A percentile compares a stretch with the other conserved stretches of the same genome.
These are phyloP conservation scores for Leishmania lainsoni DNA, from an alignment of 208 protist genomes.

Conservation along the genomic window DNA sequence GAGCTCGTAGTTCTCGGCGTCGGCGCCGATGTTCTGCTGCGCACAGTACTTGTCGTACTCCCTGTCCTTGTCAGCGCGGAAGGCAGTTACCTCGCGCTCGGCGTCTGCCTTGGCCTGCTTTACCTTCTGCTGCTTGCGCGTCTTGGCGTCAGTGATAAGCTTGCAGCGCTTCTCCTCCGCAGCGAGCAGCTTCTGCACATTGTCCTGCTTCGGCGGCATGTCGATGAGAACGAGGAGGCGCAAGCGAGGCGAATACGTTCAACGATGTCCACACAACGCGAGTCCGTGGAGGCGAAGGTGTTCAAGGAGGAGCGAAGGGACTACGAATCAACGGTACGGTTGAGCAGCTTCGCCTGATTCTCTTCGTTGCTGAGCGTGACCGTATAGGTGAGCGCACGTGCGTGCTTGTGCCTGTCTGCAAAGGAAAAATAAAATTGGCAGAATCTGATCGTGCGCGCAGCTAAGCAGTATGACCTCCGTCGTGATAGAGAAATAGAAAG, in stretches of 20 bases:
- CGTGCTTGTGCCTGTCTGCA: not conserved
- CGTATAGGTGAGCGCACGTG: not conserved
- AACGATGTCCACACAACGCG: not conserved
- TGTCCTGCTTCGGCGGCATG: constrained; percentile 85
- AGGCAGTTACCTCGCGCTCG: constrained; percentile 80
- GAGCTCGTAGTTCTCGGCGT: constrained; percentile 63
- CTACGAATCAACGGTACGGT: not conserved
- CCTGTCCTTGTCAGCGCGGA: constrained; percentile 67
- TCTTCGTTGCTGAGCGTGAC: not conserved
- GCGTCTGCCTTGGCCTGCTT: constrained; percentile 85
- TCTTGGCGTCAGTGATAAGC: constrained; percentile 81
- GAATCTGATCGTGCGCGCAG: not conserved
- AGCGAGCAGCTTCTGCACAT: constrained; percentile 86
- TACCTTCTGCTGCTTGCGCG: constrained; percentile 80
- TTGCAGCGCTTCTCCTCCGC: constrained; percentile 87
- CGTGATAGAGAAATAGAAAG: not conserved
- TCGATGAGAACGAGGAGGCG: no score
- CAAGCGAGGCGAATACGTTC: not conserved
- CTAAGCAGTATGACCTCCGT: not conserved
- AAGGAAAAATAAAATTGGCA: not conserved
- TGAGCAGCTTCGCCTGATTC: not conserved
- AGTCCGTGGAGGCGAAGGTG: not conserved
- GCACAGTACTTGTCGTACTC: constrained; percentile 73
- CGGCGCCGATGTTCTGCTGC: constrained; percentile 54
- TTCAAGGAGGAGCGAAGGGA: not conserved